These are phyloP conservation scores for Evernia prunastri DNA, from an alignment of 495 filamentous ascomycete genomes.

Conservation along the genomic window DNA sequence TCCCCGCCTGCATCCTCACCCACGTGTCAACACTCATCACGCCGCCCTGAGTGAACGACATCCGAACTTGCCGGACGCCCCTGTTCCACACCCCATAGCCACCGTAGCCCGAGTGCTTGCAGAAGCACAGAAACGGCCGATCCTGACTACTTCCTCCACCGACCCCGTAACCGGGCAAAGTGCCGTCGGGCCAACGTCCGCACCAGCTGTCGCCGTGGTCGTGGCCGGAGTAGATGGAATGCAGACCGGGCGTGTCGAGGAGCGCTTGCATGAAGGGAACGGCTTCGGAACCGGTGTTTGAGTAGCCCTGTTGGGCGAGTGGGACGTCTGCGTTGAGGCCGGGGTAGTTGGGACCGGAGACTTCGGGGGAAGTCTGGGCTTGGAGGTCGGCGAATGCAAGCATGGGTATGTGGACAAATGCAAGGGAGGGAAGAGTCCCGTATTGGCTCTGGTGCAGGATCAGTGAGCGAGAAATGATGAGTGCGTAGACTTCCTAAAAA, in stretches of 20 bases:
- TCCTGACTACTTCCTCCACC: slow-evolving; percentile 11
- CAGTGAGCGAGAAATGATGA: not conserved
- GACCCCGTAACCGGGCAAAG: slow-evolving; percentile 17
- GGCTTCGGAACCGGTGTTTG: slow-evolving; percentile 46
- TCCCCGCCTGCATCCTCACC: slow-evolving; percentile 57
- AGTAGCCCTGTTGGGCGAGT: slow-evolving; percentile 48
- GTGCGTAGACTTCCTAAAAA: not conserved
- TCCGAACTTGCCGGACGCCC: slow-evolving; percentile 51
- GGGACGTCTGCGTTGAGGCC: slow-evolving; percentile 61
- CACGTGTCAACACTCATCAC: slow-evolving; percentile 50
- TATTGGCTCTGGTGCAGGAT: slow-evolving; percentile 28
- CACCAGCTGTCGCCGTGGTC: slow-evolving; percentile 68
- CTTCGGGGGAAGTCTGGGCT: slow-evolving; percentile 42
- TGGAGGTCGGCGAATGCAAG: slow-evolving; percentile 43
- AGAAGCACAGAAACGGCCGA: slow-evolving; percentile 50
- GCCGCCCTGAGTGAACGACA: slow-evolving; percentile 36
- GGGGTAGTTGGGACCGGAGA: slow-evolving; percentile 42
- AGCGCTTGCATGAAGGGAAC: slow-evolving; percentile 59
- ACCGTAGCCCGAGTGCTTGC: slow-evolving; percentile 64
- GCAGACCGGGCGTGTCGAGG: slow-evolving; percentile 47
- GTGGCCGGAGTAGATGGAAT: slow-evolving; percentile 61
- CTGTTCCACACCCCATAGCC: slow-evolving; percentile 62
- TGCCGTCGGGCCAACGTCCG: slow-evolving; percentile 30
- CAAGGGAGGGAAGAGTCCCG: slow-evolving; percentile 53
- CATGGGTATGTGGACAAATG: slow-evolving; percentile 67